Conservation (phyloP, 352 stramenopile species). For the Pythium insidiosum region DNA sequence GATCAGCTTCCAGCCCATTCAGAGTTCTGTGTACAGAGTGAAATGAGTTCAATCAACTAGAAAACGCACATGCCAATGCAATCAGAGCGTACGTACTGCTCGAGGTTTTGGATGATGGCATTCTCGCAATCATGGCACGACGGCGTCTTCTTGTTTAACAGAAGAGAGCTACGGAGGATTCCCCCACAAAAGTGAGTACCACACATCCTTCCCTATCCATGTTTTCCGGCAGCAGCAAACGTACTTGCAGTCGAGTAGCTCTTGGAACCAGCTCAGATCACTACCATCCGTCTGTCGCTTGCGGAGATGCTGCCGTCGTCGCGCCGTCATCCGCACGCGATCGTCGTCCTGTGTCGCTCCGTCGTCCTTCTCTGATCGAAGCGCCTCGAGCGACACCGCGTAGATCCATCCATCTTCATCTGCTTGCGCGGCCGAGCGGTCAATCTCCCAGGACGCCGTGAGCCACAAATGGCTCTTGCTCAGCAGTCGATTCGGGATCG, state of each 20-base stretch:
- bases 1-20: slow-evolving; percentile 31
- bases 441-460: slow-evolving; percentile 49
- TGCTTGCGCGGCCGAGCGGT: slow-evolving; percentile 32
- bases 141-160: slow-evolving; percentile 62
- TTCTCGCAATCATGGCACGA: slow-evolving; percentile 70
- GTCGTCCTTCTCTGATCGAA: no score
- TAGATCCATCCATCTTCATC: slow-evolving; percentile 77
- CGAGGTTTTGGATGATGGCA: slow-evolving; percentile 36
- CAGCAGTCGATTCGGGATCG: slow-evolving; percentile 51
- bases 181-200: slow-evolving; percentile 4
- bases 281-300: slow-evolving; percentile 65
- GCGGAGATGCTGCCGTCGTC: slow-evolving; percentile 42
- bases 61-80: not conserved
- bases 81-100: slow-evolving; percentile 26
- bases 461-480: slow-evolving; percentile 73
- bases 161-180: slow-evolving; percentile 34
- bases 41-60: slow-evolving; percentile 4
- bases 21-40: slow-evolving; percentile 23
- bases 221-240: not conserved
- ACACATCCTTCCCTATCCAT: slow-evolving; percentile 2
- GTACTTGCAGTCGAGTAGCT: slow-evolving; percentile 74
- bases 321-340: slow-evolving; percentile 13
- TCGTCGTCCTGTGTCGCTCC: no score
- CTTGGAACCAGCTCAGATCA: slow-evolving; percentile 77
- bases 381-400: no score